Percentiles rank a stretch among this genome's conserved stretches.
Evolutionary conservation across 352 stramenopile genomes (phyloP).

Genomic region (Phytopythium kandeliae): DNA sequence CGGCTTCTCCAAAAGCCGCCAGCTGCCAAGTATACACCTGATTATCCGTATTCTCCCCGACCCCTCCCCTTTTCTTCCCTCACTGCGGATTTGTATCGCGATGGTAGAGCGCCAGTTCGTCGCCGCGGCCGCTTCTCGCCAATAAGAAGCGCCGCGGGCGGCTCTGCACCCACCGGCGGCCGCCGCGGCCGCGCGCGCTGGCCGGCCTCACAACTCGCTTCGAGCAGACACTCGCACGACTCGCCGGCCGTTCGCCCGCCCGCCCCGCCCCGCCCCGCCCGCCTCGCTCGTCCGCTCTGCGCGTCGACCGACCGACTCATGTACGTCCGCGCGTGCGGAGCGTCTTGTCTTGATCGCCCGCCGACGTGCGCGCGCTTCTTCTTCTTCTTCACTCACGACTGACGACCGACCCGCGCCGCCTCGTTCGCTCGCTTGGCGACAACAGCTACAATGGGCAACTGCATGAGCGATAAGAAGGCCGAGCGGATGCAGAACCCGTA

Average conservation of each 20-base stretch:
- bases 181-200: background rate
- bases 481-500: constrained; percentile 1
- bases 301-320: background rate
- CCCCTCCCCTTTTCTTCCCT: too few relatives aligned
- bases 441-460: constrained; percentile 9
- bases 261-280: background rate
- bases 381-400: background rate
- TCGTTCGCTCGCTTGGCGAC: too few relatives aligned
- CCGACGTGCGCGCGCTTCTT: background rate
- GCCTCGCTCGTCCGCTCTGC: background rate
- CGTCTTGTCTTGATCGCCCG: background rate
- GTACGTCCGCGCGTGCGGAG: too few relatives aligned
- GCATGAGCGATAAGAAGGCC: constrained; percentile 7
- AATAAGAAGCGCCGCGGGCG: background rate
- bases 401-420: background rate
- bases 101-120: too few relatives aligned
- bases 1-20: too few relatives aligned
- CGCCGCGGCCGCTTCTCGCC: too few relatives aligned
- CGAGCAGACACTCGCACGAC: constrained; percentile 2
- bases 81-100: too few relatives aligned
- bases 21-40: too few relatives aligned
- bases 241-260: background rate
- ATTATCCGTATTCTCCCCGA: too few relatives aligned
- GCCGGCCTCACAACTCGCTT: constrained; percentile 3
- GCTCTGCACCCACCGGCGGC: background rate